These are phyloP conservation scores for Lithocarpus polystachyus DNA, from an alignment of 306 rosid genomes.

Conservation along the genomic window DNA sequence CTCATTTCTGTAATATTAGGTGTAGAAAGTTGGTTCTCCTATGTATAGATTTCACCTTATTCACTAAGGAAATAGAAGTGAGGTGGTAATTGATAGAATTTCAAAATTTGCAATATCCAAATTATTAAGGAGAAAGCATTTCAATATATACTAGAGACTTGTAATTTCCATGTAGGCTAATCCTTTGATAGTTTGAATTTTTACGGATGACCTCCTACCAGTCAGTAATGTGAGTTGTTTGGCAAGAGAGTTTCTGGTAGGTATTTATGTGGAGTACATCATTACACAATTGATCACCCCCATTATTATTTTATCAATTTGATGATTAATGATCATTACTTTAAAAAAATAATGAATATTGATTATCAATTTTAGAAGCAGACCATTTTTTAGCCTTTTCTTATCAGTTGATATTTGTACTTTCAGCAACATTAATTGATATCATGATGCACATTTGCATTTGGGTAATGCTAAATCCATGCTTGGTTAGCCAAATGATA, in stretches of 20 bases:
- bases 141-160: not conserved
- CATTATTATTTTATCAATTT: not conserved
- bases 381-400: too few species aligned
- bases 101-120: too few species aligned
- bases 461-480: not conserved
- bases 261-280: not conserved
- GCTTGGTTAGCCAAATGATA: not conserved
- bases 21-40: not conserved
- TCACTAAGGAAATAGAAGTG: too few species aligned
- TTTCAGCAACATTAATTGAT: too few species aligned
- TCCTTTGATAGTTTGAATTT: not conserved
- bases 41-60: not conserved
- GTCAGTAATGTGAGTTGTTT: not conserved
- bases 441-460: not conserved
- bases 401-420: too few species aligned
- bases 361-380: too few species aligned
- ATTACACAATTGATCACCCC: not conserved
- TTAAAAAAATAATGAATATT: too few species aligned
- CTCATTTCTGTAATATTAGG: not conserved
- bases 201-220: not conserved
- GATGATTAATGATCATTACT: not conserved
- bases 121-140: too few species aligned
- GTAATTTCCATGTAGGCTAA: not conserved
- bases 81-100: too few species aligned
- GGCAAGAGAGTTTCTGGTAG: not conserved